Evolutionary conservation across 176 grass and related monocot species (phyloP).

Genomic region (Saccharum officinarum): DNA sequence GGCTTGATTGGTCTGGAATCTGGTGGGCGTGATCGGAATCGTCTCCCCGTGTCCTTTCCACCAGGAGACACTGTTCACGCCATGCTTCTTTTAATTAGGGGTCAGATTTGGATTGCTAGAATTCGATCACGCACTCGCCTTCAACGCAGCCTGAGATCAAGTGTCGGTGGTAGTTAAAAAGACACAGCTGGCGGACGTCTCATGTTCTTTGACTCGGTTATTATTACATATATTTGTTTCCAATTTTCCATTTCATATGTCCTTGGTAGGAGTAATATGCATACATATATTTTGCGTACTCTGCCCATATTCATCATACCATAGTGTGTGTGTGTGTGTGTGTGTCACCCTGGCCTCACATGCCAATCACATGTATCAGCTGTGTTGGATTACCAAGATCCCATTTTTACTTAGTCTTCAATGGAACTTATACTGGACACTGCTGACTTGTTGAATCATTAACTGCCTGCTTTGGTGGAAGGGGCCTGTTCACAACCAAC

Average conservation of each 20-base stretch:
- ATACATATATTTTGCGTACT: not conserved
- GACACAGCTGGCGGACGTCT: not conserved
- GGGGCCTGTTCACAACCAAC: not conserved
- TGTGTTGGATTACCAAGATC: not conserved
- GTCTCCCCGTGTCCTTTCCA: not conserved
- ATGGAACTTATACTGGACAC: not conserved
- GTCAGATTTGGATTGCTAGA: not conserved
- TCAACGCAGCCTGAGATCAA: not conserved
- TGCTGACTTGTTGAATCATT: not conserved
- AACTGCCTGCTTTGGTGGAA: not conserved
- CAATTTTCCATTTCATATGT: not conserved
- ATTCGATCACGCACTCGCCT: not conserved
- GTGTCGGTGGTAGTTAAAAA: not conserved
- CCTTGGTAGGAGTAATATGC: not conserved
- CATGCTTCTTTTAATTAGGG: not conserved
- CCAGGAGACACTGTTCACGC: not conserved
- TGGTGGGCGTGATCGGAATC: not conserved
- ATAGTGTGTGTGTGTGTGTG: too few relatives aligned
- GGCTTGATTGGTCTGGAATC: slow-evolving; percentile 5
- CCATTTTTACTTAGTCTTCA: not conserved
- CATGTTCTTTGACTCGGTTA: not conserved
- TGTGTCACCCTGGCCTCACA: not conserved
- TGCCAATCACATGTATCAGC: not conserved
- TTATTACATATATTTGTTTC: not conserved
- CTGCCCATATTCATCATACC: not conserved